phyloP scores from a whole-genome alignment of 371 early-diverging fungal species.

The Mortierella sp. region DNA sequence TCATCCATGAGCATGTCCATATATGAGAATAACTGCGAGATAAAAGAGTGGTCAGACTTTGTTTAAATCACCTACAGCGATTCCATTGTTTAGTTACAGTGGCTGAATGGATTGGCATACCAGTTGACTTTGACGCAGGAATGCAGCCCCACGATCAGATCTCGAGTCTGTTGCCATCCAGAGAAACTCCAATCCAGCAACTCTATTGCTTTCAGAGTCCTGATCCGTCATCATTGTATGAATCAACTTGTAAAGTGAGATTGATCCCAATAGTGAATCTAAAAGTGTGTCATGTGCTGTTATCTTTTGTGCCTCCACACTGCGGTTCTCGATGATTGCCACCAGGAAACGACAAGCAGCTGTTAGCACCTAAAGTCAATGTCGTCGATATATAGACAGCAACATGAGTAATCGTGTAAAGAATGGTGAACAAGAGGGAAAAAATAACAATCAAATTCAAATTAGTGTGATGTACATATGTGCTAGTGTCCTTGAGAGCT shows the following conservation, averaged over 20 bases:
- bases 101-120: slow-evolving; percentile 5
- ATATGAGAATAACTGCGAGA: slow-evolving; percentile 36
- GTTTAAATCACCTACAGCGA: neutral
- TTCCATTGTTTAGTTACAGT: neutral
- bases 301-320: slow-evolving; percentile 30
- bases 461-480: slow-evolving; percentile 30
- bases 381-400: neutral
- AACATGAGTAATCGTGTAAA: too few relatives aligned
- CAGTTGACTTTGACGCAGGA: slow-evolving; percentile 50
- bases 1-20: slow-evolving; percentile 57
- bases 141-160: slow-evolving; percentile 40
- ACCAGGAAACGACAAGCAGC: slow-evolving; percentile 52
- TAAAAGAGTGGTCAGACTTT: neutral
- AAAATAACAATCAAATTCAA: slow-evolving; percentile 1
- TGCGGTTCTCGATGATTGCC: slow-evolving; percentile 52
- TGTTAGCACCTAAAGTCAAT: slow-evolving; percentile 31
- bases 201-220: slow-evolving; percentile 43
- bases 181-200: slow-evolving; percentile 55
- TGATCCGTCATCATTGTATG: slow-evolving; percentile 53
- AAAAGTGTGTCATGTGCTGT: slow-evolving; percentile 50
- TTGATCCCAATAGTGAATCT: slow-evolving; percentile 41
- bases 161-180: slow-evolving; percentile 48
- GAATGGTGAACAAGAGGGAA: neutral
- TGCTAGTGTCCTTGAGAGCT: slow-evolving; percentile 52
- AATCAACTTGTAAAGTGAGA: slow-evolving; percentile 41